Conservation (phyloP, 306 rosid species). For the Begonia fuchsioides region DNA sequence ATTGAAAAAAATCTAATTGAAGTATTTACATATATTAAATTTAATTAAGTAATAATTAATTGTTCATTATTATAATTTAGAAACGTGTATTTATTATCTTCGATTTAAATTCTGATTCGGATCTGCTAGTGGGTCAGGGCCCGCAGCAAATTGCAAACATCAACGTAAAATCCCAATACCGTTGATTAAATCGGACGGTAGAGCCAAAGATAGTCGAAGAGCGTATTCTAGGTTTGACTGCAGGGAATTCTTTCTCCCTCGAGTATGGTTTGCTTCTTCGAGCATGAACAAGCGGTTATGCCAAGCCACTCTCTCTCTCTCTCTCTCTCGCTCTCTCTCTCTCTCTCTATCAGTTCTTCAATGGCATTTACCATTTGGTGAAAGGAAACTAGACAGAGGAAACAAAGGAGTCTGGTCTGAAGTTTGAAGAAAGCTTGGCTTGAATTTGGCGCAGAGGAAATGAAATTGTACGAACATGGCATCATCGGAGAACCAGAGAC, state of each 20-base stretch:
- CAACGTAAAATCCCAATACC: too few relatives aligned
- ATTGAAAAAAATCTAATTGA: too few relatives aligned
- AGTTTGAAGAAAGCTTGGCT: background rate
- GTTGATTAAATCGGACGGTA: too few relatives aligned
- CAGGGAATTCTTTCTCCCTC: background rate
- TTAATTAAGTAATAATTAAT: too few relatives aligned
- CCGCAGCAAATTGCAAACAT: too few relatives aligned
- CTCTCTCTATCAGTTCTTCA: constrained; percentile 1
- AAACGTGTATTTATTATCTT: too few relatives aligned
- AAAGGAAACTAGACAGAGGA: constrained; percentile 20
- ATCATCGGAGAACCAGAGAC: constrained; percentile 16
- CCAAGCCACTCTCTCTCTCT: constrained; percentile 7
- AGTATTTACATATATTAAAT: too few relatives aligned
- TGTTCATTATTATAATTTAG: too few relatives aligned
- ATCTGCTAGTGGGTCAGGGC: too few relatives aligned
- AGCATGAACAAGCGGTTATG: constrained; percentile 7
- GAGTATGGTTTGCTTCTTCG: constrained; percentile 8
- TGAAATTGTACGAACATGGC: constrained; percentile 26
- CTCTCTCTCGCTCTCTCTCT: constrained; percentile 9
- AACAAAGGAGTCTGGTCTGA: constrained; percentile 13
- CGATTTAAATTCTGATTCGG: too few relatives aligned
- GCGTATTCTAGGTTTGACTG: background rate
- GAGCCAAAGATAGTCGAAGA: background rate
- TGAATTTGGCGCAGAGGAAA: background rate
- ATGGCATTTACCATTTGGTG: constrained; percentile 8